These are phyloP conservation scores for Colletotrichum camelliae DNA, from an alignment of 2,329 filamentous ascomycete genomes.

Conservation along the genomic window DNA sequence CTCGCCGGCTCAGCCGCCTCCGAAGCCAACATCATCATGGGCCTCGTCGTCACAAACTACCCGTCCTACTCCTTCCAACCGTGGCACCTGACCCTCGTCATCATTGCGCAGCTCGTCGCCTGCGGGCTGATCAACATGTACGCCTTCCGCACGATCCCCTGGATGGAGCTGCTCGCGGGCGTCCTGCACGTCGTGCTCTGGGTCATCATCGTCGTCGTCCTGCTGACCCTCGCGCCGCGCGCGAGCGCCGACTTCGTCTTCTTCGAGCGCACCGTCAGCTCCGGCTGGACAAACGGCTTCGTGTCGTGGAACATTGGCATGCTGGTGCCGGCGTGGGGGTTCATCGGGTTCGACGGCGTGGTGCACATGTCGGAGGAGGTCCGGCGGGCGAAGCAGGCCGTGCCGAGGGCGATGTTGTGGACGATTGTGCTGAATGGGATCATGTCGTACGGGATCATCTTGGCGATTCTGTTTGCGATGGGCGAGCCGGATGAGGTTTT, in stretches of 20 bases:
- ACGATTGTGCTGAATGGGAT: conserved; percentile 37
- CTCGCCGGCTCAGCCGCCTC: conserved; percentile 16
- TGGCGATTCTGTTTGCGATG: conserved; percentile 17
- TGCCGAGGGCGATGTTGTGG: conserved; percentile 23
- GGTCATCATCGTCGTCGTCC: conserved; percentile 13
- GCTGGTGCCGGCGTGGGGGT: conserved; percentile 18
- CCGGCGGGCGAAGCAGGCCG: conserved; percentile 12
- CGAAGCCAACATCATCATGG: conserved; percentile 19
- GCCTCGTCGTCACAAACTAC: conserved; percentile 18
- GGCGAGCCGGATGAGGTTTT: conserved; percentile 14
- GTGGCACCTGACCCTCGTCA: conserved; percentile 19
- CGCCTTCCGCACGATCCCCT: conserved; percentile 17
- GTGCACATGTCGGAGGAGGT: conserved; percentile 26
- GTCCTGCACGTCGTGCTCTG: conserved; percentile 17
- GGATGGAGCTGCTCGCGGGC: conserved; percentile 18
- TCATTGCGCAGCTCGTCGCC: conserved; percentile 14
- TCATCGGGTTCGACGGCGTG: conserved; percentile 17
- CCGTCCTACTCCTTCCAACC: conserved; percentile 10
- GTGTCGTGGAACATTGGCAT: conserved; percentile 23
- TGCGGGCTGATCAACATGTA: conserved; percentile 20
- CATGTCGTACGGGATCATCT: conserved; percentile 30
- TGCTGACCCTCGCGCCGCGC: conserved; percentile 5
- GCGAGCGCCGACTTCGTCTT: conserved; percentile 17
- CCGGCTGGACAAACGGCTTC: conserved; percentile 19
- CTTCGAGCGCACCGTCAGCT: conserved; percentile 13